Evolutionary conservation across 306 rosid species (phyloP), one percentile per base, ranked within the genome.

Genomic region (Coriaria nepalensis): DNA sequence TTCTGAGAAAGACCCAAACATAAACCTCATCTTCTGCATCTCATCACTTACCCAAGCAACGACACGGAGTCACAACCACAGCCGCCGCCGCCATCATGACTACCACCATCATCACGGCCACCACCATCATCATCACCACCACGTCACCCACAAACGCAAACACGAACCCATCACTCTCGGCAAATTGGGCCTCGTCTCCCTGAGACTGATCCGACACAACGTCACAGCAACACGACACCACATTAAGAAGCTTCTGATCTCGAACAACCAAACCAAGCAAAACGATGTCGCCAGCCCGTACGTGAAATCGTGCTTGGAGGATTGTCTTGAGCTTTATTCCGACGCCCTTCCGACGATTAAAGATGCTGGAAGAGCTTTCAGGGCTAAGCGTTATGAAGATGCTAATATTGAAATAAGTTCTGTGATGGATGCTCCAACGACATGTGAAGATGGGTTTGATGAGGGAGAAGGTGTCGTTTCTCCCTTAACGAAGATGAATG

Each of bases 381-480:
- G 35, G 57, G 35, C 40, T 4, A 77, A 66, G 47, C 79, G 52
- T 8, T 79, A 77, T 41, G 63, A 5, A 0, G 80, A 77, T 12
- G 79, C 57, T 32, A 77, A 77, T 9, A 37, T 79, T 5, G 60
- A 56, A 6, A 33, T 79, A 36, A 77, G 86, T 10, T 77, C 82
- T 0, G 70, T 77, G 10, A 11, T 63, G 42, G 93, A 77, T 43
- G 74, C 79, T 33, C 45, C 79, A 0, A 63, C 79, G 0, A 86
- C 93, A 0, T 86, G 96, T 34, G 94, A 82, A 53, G 96, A 86
- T 61, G 93, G 90, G 9, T 86, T 86, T 58, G 34, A 54, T 43
- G 76, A 79, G 38, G 60, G 35, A 10, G n/a, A 50, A 0, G 53
- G 51, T 14, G 49, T 48, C 35, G 54, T 56, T 56, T 82, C 83